Conservation (phyloP, 2,329 filamentous ascomycete genomes). For the Didymosphaeria variabile region DNA sequence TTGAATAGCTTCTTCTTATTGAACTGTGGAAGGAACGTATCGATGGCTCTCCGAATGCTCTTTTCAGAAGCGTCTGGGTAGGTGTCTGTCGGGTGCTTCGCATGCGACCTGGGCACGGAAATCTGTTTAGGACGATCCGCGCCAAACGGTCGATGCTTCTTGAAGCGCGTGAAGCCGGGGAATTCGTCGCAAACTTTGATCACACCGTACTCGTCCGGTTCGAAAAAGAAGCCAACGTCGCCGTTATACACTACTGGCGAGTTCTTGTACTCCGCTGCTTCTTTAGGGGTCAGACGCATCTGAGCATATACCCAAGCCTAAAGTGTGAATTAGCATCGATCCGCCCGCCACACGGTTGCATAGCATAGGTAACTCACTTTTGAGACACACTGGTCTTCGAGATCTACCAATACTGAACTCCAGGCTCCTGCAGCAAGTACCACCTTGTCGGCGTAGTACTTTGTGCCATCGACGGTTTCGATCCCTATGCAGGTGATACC, state of each 20-base stretch:
- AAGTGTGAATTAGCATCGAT: slow-evolving; percentile 49
- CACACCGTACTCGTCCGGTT: slow-evolving; percentile 56
- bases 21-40: slow-evolving; percentile 56
- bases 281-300: slow-evolving; percentile 59
- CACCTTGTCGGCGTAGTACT: slow-evolving; percentile 56
- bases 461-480: slow-evolving; percentile 53
- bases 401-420: slow-evolving; percentile 39
- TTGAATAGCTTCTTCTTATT: slow-evolving; percentile 53
- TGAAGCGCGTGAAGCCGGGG: slow-evolving; percentile 56
- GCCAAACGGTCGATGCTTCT: slow-evolving; percentile 53
- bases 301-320: slow-evolving; percentile 64
- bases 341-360: slow-evolving; percentile 40
- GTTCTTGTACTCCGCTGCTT: slow-evolving; percentile 58
- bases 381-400: slow-evolving; percentile 54
- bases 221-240: slow-evolving; percentile 60
- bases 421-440: slow-evolving; percentile 54
- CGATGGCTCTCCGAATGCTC: slow-evolving; percentile 44
- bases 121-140: slow-evolving; percentile 60
- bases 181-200: slow-evolving; percentile 67
- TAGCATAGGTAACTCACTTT: slow-evolving; percentile 65
- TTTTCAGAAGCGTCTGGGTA: slow-evolving; percentile 58
- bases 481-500: slow-evolving; percentile 51
- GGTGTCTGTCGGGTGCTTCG: slow-evolving; percentile 55
- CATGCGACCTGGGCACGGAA: slow-evolving; percentile 60
- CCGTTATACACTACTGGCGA: slow-evolving; percentile 66